phyloP scores from a whole-genome alignment of 129 eudicot genomes.

The Cynara cardunculus region DNA sequence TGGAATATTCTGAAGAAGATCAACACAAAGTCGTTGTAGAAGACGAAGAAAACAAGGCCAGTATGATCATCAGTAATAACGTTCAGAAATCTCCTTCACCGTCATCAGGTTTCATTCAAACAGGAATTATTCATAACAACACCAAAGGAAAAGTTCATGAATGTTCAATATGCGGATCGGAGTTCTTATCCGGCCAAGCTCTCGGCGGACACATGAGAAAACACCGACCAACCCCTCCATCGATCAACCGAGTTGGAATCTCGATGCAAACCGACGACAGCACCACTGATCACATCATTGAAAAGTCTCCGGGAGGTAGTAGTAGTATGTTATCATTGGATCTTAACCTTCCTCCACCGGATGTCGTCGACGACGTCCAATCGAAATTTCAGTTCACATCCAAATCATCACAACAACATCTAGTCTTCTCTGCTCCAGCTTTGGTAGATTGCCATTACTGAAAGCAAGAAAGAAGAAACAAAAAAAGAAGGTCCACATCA shows the following conservation, averaged over 20 bases:
- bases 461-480: background rate
- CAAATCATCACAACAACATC: constrained; percentile 15
- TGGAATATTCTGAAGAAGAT: constrained; percentile 11
- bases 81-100: constrained; percentile 8
- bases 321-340: constrained; percentile 47
- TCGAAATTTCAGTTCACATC: constrained; percentile 35
- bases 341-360: constrained; percentile 89
- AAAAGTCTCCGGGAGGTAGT: constrained; percentile 5
- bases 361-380: constrained; percentile 33
- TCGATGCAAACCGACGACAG: background rate
- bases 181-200: constrained; percentile 87
- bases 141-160: constrained; percentile 46
- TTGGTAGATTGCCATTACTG: constrained; percentile 77
- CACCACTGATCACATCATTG: background rate
- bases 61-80: constrained; percentile 5
- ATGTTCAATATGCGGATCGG: constrained; percentile 82
- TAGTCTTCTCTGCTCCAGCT: constrained; percentile 53
- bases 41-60: constrained; percentile 16
- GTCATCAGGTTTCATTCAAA: constrained; percentile 1
- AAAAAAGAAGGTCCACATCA: constrained; percentile 1
- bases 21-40: constrained; percentile 17
- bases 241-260: constrained; percentile 13
- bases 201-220: constrained; percentile 95
- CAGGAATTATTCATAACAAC: background rate
- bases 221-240: constrained; percentile 42